Evolutionary conservation across 2,329 filamentous ascomycete genomes (phyloP).

Genomic region (Chaetomium globosum): DNA sequence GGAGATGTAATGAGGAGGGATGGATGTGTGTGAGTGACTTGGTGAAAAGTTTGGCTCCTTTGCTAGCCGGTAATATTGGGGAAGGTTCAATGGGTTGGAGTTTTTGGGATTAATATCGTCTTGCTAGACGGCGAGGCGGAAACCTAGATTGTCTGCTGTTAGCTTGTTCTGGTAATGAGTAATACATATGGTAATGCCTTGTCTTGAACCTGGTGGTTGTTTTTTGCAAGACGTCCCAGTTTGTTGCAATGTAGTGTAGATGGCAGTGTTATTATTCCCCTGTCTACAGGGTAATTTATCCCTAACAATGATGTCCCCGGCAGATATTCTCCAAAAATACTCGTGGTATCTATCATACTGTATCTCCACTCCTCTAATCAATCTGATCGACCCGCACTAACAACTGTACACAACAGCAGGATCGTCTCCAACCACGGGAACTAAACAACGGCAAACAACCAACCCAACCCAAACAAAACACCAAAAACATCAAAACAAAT

Average conservation of each 20-base stretch:
- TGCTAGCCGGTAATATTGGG: conserved; percentile 7
- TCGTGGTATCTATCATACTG: too few species aligned
- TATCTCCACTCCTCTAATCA: too few species aligned
- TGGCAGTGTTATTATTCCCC: not conserved
- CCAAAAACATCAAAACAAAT: too few species aligned
- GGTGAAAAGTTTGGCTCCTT: conserved; percentile 10
- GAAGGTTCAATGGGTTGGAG: not conserved
- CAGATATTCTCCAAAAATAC: too few species aligned
- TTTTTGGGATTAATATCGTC: not conserved
- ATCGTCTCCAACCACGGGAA: too few species aligned
- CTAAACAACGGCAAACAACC: too few species aligned
- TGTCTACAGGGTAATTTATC: too few species aligned
- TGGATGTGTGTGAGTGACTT: not conserved
- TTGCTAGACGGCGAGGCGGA: not conserved
- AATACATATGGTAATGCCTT: conserved; percentile 15
- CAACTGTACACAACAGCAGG: too few species aligned
- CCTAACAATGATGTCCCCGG: too few species aligned
- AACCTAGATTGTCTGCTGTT: conserved; percentile 23
- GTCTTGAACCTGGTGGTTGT: not conserved
- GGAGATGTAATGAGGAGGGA: not conserved
- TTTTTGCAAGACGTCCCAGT: not conserved
- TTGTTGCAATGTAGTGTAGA: not conserved
- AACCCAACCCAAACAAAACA: too few species aligned
- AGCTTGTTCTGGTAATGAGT: conserved; percentile 34
- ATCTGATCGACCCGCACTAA: too few species aligned